Base-by-base conservation (phyloP, 2,329 filamentous ascomycete genomes). In the Blastomyces emzantsi region DNA sequence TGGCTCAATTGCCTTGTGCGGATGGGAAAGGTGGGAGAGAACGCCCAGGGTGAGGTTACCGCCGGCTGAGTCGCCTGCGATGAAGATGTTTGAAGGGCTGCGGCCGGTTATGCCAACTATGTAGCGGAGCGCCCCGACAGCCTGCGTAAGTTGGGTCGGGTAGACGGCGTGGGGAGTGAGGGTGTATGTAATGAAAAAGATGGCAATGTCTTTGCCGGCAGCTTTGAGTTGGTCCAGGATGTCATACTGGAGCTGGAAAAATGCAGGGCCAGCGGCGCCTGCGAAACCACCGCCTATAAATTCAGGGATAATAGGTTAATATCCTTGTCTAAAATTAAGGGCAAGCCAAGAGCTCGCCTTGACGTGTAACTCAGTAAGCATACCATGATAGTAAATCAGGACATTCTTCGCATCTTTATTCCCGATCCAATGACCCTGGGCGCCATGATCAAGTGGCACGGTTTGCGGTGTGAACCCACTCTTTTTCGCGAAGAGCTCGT, bases 111-210 rank as follows among this genome's bases (percentile, higher is more conserved):
- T 67, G 2, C 69, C 63, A 30, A 78, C 66, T 22, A 79, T 70
- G 66, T 80, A 75, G 47, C 75, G 74, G 25, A 79, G 70, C 1
- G 73, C 73, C 49, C 73, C 73, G 28, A 78, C 75, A 1, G 76
- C 76, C 65, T 80, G 75, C 39, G 70, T 71, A 22, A 80, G 69
- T 64, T 80, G 78, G 1, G 73, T 77, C 3, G 79, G 79, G 62
- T 80, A 80, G 1, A 72, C 73, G 7, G 73, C 77, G 13, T 73
- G 66, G 0, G 79, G 79, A 0, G 83, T 79, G n/a, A 87, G 78
- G 33, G 81, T 82, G 72, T 88, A 88, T 49, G 80, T 80, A n/a
- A 85, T 76, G 30, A 83, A 72, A 59, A 86, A 78, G 58, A 82
- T 72, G 22, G 82, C 77, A 39, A 83, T 73, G 41, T 76, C 74